Conservation (phyloP, 2,329 filamentous ascomycete genomes). For the Intubia oerlemansii region DNA sequence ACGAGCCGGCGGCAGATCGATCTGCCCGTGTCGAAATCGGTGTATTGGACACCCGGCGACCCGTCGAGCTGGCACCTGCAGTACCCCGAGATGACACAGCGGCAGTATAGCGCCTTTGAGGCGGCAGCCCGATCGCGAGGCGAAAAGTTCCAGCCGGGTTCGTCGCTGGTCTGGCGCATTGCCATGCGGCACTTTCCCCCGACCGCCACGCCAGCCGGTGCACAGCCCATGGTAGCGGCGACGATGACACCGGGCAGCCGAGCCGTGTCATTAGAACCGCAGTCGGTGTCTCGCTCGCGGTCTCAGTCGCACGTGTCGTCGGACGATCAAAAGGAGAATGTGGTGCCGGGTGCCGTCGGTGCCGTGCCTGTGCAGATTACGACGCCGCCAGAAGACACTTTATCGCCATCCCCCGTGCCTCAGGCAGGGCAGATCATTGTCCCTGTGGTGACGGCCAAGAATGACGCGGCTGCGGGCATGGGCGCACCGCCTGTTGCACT, state of each 20-base stretch:
- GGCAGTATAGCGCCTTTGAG: constrained; percentile 33
- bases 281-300: constrained; percentile 2
- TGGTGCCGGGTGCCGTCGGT: constrained; percentile 1
- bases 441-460: constrained; percentile 4
- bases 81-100: constrained; percentile 42
- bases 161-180: constrained; percentile 29
- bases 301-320: constrained; percentile 1
- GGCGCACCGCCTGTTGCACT: constrained; percentile 12
- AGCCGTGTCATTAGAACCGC: too few species aligned
- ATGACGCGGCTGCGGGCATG: too few species aligned
- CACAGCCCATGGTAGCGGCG: background rate
- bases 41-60: constrained; percentile 34
- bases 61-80: constrained; percentile 34
- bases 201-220: background rate
- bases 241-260: too few species aligned
- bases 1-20: constrained; percentile 38
- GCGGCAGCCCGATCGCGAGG: constrained; percentile 25
- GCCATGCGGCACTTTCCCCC: constrained; percentile 38
- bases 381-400: background rate
- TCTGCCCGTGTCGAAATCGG: constrained; percentile 29
- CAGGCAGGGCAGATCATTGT: constrained; percentile 5
- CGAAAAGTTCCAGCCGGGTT: constrained; percentile 31
- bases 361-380: background rate
- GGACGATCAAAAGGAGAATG: constrained; percentile 6
- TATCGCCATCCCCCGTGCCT: too few species aligned